Percentiles rank a stretch among this genome's conserved stretches.
These are phyloP conservation scores for Bretziella fagacearum DNA, from an alignment of 2,329 filamentous ascomycete genomes.

Conservation along the genomic window DNA sequence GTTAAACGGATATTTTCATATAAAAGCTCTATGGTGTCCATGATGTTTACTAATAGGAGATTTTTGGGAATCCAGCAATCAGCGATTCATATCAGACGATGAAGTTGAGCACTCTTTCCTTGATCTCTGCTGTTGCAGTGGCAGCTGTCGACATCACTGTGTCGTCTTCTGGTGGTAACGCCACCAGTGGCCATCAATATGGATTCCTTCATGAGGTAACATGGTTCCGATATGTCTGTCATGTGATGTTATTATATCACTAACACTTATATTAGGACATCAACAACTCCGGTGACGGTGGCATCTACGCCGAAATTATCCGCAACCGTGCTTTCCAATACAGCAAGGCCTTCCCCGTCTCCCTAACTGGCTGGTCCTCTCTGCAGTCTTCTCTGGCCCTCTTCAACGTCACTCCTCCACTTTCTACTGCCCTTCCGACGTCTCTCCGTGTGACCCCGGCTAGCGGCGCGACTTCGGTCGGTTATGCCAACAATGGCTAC, in stretches of 20 bases:
- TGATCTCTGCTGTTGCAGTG: neutral
- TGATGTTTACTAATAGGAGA: too few relatives aligned
- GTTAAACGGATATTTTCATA: too few relatives aligned
- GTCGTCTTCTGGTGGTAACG: conserved; percentile 25
- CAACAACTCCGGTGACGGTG: conserved; percentile 53
- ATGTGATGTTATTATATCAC: too few relatives aligned
- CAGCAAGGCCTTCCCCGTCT: conserved; percentile 26
- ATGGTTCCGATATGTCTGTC: too few relatives aligned
- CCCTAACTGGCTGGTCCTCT: conserved; percentile 29
- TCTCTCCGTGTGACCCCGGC: conserved; percentile 31
- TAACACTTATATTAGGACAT: conserved; percentile 31
- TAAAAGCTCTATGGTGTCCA: too few relatives aligned
- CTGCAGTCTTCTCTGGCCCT: conserved; percentile 30
- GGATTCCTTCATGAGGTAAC: conserved; percentile 30
- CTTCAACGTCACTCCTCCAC: conserved; percentile 28
- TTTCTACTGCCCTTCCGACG: conserved; percentile 35
- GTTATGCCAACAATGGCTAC: conserved; percentile 36
- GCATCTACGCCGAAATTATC: conserved; percentile 55
- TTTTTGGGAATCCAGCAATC: too few relatives aligned
- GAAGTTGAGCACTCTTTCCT: neutral
- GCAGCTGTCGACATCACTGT: conserved; percentile 24
- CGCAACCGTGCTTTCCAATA: conserved; percentile 54
- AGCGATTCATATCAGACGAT: neutral
- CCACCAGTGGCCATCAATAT: conserved; percentile 29
- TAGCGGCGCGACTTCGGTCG: conserved; percentile 21